phyloP scores from a whole-genome alignment of 2,329 filamentous ascomycete species.

The Setomelanomma holmii region DNA sequence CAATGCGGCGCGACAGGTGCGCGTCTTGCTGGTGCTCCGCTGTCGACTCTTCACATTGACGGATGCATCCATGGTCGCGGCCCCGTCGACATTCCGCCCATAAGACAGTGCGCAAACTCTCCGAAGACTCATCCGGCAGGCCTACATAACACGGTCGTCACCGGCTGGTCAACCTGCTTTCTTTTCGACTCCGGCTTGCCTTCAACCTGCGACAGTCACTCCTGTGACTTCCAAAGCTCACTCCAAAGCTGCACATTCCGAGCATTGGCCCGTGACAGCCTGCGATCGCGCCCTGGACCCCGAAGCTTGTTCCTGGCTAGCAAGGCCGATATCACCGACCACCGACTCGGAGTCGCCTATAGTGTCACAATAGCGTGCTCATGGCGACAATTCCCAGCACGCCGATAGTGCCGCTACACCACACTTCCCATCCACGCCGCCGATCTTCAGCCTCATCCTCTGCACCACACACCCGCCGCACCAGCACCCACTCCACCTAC shows the following conservation, averaged over 20 bases:
- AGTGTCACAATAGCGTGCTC: too few species aligned
- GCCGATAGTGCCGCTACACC: too few species aligned
- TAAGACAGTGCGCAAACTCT: too few species aligned
- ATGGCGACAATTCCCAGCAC: background rate
- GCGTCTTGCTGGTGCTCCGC: background rate
- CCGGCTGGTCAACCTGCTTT: background rate
- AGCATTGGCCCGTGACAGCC: slow-evolving; percentile 2
- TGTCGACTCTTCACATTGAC: background rate
- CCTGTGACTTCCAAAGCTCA: background rate
- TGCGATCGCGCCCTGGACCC: background rate
- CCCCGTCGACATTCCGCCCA: too few species aligned
- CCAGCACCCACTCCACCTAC: slow-evolving; percentile 57
- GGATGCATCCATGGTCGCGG: background rate
- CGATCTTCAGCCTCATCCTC: slow-evolving; percentile 10
- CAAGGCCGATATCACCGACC: too few species aligned
- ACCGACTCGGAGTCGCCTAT: too few species aligned
- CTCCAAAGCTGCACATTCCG: background rate
- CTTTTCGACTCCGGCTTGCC: background rate
- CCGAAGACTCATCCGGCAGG: background rate
- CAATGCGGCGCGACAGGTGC: background rate
- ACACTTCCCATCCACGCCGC: too few species aligned
- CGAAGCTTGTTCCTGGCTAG: background rate
- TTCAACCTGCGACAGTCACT: background rate
- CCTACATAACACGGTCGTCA: background rate
- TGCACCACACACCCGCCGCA: slow-evolving; percentile 35